These are phyloP conservation scores for Rhodotorula taiwanensis DNA, from an alignment of 768 basidiomycete genomes.

Conservation along the genomic window DNA sequence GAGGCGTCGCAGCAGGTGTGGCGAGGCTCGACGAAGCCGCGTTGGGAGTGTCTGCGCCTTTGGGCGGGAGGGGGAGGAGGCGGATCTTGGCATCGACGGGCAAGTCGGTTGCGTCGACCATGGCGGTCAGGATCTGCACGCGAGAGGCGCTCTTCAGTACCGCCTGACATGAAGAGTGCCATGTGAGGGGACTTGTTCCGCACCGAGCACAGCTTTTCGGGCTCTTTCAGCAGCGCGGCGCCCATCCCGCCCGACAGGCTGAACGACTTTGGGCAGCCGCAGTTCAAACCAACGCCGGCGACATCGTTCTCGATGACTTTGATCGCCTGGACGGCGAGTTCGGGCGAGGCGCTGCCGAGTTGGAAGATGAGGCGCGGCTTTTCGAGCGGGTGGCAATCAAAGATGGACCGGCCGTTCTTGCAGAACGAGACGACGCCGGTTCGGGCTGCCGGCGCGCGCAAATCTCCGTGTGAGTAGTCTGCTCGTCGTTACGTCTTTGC, in stretches of 20 bases:
- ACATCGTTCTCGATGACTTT: slow-evolving; percentile 78
- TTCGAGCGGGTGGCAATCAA: slow-evolving; percentile 87
- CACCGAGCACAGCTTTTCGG: slow-evolving; percentile 67
- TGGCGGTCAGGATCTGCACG: slow-evolving; percentile 63
- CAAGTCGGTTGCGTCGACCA: slow-evolving; percentile 69
- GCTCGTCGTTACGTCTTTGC: not conserved
- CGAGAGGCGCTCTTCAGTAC: too few relatives aligned
- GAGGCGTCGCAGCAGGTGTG: not conserved
- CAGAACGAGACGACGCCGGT: slow-evolving; percentile 84
- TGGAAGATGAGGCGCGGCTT: slow-evolving; percentile 93
- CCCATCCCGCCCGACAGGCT: slow-evolving; percentile 69
- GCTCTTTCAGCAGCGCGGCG: slow-evolving; percentile 83
- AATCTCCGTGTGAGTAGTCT: not conserved
- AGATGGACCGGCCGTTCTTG: slow-evolving; percentile 75
- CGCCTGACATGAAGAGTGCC: not conserved
- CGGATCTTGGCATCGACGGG: slow-evolving; percentile 93
- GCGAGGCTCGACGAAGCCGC: not conserved
- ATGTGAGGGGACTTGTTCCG: not conserved
- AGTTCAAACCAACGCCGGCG: slow-evolving; percentile 91
- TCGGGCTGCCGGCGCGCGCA: slow-evolving; percentile 50
- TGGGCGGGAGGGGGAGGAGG: slow-evolving; percentile 50
- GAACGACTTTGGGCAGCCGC: slow-evolving; percentile 59
- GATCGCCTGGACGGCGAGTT: slow-evolving; percentile 86
- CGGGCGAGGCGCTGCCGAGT: slow-evolving; percentile 82
- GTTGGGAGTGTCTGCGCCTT: not conserved